Base-by-base conservation (phyloP, 345 rosid species). In the Noccaea bulbosa region DNA sequence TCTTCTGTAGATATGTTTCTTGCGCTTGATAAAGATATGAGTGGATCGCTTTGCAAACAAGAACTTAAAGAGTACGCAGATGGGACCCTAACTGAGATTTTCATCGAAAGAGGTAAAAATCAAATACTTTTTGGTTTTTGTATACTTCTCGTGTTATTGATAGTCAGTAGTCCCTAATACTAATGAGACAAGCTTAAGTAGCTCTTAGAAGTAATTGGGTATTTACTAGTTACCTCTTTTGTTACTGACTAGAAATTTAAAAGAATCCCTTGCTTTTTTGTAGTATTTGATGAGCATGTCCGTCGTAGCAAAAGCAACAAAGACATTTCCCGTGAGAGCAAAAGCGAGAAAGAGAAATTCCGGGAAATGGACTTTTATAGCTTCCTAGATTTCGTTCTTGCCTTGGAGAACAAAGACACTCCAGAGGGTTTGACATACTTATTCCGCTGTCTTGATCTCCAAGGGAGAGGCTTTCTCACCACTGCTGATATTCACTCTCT, bases 341-440 rank as follows among this genome's bases (percentile, higher is more conserved):
- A 27, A 27, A 27, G 4, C 30, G 30, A 27, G 2, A 81, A 86
- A 59, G 86, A 84, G 56, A 88, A 83, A 75, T 43, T 90, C 50
- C 70, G 99, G 72, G 99, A 95, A 84, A 95, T 95, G 99, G 98
- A 95, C 62, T 91, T 91, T 12, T 89, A 87, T 75, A 89, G 97
- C 58, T 95, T 92, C 80, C 90, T 95, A 0, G 98, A 88, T 83
- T 95, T 95, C 64, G 97, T 95, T 71, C 85, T 95, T 69, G 97
- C 99, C 66, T 81, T 88, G 70, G 99, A 95, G 74, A 95, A 92
- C 83, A 95, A 92, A 74, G 99, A 95, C 81, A 88, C 98, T 46
- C 89, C 98, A 5, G 99, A 92, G 81, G 99, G 98, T 20, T 82
- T 95, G 62, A 90, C 96, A 47, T 95, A 95, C 70, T 80, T 95